Evolutionary conservation across 2,329 filamentous ascomycete species (phyloP).

Genomic region (Penicillium sp.): DNA sequence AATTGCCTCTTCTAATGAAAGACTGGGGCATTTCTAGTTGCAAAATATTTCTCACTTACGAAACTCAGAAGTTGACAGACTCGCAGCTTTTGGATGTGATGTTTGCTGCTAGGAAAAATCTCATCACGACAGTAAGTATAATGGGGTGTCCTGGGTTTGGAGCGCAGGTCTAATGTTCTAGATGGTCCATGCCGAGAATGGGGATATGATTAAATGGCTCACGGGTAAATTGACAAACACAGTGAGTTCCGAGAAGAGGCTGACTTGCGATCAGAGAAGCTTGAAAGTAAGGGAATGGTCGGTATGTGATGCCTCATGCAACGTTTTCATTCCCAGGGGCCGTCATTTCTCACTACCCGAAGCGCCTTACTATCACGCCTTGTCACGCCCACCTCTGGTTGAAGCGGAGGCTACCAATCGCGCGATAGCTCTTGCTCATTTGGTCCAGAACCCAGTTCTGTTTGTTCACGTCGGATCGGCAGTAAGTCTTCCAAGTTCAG

Average conservation of each 20-base stretch:
- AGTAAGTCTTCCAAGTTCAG: background rate
- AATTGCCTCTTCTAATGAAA: slow-evolving; percentile 38
- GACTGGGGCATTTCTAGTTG: slow-evolving; percentile 44
- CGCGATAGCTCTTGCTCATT: slow-evolving; percentile 50
- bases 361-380: slow-evolving; percentile 44
- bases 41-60: slow-evolving; percentile 52
- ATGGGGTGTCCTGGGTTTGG: background rate
- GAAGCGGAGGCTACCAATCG: slow-evolving; percentile 50
- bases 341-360: slow-evolving; percentile 15
- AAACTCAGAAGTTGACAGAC: slow-evolving; percentile 42
- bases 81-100: slow-evolving; percentile 45
- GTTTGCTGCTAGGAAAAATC: slow-evolving; percentile 12
- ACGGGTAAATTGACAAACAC: slow-evolving; percentile 14
- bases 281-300: slow-evolving; percentile 28
- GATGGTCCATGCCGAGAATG: slow-evolving; percentile 50
- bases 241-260: background rate
- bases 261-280: slow-evolving; percentile 21
- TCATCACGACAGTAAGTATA: slow-evolving; percentile 6
- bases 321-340: background rate
- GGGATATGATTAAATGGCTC: slow-evolving; percentile 43
- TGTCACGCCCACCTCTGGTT: slow-evolving; percentile 41
- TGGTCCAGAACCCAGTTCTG: slow-evolving; percentile 53
- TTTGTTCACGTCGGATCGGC: slow-evolving; percentile 53
- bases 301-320: background rate
- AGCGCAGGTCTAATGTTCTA: slow-evolving; percentile 1